Conservation (phyloP, 345 rosid species). For the Salix suchowensis region DNA sequence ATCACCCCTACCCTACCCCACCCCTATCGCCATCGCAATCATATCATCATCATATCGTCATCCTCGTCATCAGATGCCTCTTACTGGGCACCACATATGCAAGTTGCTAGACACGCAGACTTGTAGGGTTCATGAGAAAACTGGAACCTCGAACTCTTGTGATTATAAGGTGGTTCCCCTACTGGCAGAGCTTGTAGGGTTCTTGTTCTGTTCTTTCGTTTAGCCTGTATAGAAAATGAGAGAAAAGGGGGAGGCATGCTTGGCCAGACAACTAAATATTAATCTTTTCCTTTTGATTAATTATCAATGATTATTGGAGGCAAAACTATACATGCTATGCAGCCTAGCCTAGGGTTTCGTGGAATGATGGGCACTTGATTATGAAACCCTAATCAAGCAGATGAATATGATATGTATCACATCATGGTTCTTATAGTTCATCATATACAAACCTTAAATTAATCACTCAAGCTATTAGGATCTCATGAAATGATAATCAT, state of each 20-base stretch:
- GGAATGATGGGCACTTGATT: background rate
- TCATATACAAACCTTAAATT: background rate
- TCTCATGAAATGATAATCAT: background rate
- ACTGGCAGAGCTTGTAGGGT: constrained; percentile 8
- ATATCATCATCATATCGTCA: background rate
- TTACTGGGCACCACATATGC: background rate
- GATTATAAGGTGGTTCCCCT: constrained; percentile 4
- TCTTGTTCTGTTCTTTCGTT: background rate
- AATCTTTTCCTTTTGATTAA: background rate
- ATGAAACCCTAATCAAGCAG: background rate
- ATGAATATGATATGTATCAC: background rate
- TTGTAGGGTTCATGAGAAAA: background rate
- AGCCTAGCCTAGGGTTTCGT: background rate
- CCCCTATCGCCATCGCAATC: background rate
- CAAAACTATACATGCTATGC: background rate
- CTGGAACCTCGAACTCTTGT: background rate
- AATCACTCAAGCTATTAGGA: background rate
- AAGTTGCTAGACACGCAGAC: background rate
- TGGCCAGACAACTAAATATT: background rate
- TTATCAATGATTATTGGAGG: too few species aligned
- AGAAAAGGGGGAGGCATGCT: background rate
- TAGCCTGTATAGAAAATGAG: background rate
- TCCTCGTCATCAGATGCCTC: background rate
- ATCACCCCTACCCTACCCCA: background rate
- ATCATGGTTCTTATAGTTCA: background rate